These are phyloP conservation scores for Maudiozyma turicensis DNA, from an alignment of 805 yeast species.

Conservation along the genomic window DNA sequence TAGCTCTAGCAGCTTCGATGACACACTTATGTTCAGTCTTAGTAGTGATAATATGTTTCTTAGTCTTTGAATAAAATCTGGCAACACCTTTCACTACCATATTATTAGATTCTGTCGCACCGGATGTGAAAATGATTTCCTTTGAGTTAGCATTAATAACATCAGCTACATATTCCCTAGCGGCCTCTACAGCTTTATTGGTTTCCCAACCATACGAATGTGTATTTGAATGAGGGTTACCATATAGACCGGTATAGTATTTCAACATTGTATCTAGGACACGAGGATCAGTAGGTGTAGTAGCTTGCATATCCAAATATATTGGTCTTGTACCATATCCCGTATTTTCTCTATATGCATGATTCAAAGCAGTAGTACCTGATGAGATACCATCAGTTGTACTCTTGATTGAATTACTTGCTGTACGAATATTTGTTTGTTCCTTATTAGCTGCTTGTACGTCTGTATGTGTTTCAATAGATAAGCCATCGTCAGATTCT, in stretches of 20 bases:
- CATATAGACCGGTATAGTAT: conserved; percentile 86
- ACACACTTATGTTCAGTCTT: conserved; percentile 99
- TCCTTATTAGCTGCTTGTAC: conserved; percentile 25
- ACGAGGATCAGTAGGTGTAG: conserved; percentile 96
- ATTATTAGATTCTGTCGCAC: conserved; percentile 96
- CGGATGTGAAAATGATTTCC: conserved; percentile 93
- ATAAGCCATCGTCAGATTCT: conserved; percentile 17
- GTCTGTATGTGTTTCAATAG: conserved; percentile 28
- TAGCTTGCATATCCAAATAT: conserved; percentile 94
- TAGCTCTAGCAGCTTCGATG: conserved; percentile 87
- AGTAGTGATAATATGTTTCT: conserved; percentile 88
- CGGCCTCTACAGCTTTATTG: conserved; percentile 79
- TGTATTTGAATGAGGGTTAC: conserved; percentile 96
- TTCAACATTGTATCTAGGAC: conserved; percentile 82
- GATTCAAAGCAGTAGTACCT: conserved; percentile 27
- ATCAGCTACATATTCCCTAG: conserved; percentile 73
- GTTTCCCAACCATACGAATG: conserved; percentile 99
- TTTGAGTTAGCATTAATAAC: conserved; percentile 90
- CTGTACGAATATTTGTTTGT: conserved; percentile 19
- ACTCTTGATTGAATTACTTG: conserved; percentile 5
- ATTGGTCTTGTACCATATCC: conserved; percentile 75
- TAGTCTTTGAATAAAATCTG: conserved; percentile 79
- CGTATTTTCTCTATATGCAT: conserved; percentile 33
- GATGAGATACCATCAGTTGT: conserved; percentile 17
- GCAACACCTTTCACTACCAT: conserved; percentile 95